Conservation (phyloP, 306 rosid genomes). For the Echinosophora koreensis region DNA sequence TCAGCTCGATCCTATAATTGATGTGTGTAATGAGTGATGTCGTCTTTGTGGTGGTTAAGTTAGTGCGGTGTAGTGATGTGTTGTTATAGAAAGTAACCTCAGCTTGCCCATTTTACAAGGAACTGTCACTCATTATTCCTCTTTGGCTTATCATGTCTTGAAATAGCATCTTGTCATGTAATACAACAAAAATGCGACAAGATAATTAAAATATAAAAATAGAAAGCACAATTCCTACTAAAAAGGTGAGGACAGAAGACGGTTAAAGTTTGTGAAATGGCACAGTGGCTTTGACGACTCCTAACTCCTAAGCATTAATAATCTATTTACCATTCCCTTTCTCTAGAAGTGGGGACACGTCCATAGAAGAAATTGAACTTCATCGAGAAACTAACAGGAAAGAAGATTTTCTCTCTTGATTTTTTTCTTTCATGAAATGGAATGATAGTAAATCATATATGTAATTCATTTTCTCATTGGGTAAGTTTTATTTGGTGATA, state of each 20-base stretch:
- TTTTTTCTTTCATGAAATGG: constrained; percentile 4
- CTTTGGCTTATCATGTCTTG: constrained; percentile 44
- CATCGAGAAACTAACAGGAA: neutral
- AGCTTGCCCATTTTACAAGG: constrained; percentile 37
- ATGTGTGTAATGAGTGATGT: constrained; percentile 44
- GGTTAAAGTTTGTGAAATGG: constrained; percentile 37
- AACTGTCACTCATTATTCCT: constrained; percentile 47
- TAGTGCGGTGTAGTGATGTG: constrained; percentile 44
- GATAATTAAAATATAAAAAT: neutral
- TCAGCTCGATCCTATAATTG: constrained; percentile 31
- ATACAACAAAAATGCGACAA: neutral
- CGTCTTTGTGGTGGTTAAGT: constrained; percentile 40
- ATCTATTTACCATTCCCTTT: neutral
- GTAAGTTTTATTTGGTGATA: too few species aligned
- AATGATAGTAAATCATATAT: neutral
- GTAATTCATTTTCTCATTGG: too few species aligned
- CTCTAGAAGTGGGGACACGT: constrained; percentile 28
- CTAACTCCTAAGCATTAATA: constrained; percentile 1
- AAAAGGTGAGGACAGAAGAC: constrained; percentile 8
- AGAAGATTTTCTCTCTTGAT: neutral
- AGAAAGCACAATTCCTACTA: neutral
- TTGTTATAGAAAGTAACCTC: constrained; percentile 43
- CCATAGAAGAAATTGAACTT: constrained; percentile 4
- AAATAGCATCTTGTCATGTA: constrained; percentile 29
- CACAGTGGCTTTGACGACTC: constrained; percentile 31